Evolutionary conservation across 176 grass and related monocot species (phyloP).

Genomic region (Musa beccarii): DNA sequence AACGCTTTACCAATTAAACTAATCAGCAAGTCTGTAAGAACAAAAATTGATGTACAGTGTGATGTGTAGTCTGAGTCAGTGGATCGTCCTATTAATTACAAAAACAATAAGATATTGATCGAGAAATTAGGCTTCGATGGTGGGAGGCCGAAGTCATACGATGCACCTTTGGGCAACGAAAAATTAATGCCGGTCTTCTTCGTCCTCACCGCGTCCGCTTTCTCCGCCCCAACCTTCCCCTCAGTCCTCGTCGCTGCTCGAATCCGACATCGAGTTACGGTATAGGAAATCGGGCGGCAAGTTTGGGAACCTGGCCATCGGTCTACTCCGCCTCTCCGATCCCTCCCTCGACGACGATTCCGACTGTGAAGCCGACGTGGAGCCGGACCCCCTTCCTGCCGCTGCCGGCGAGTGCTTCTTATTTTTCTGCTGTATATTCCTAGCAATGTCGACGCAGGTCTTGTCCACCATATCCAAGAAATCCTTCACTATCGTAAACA

Average conservation of each 20-base stretch:
- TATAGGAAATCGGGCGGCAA: conserved; percentile 70
- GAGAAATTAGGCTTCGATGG: no score
- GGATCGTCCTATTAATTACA: no score
- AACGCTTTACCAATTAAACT: no score
- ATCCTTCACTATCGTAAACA: conserved; percentile 85
- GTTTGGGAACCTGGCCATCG: conserved; percentile 50
- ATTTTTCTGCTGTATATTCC: conserved; percentile 39
- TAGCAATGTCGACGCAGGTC: conserved; percentile 78
- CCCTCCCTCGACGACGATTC: background rate
- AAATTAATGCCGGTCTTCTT: no score
- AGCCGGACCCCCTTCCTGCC: background rate
- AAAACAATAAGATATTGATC: no score
- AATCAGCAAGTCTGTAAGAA: no score
- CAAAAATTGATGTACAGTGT: no score
- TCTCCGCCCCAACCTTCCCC: no score
- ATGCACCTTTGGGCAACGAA: no score
- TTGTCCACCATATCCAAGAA: conserved; percentile 94
- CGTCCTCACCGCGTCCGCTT: no score
- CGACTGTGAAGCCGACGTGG: conserved; percentile 14
- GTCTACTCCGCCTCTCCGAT: conserved; percentile 22
- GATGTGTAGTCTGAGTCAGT: no score
- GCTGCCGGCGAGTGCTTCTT: conserved; percentile 25
- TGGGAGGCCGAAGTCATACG: no score
- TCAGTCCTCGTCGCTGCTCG: conserved; percentile 67
- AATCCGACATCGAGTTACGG: conserved; percentile 62